Percentiles rank a stretch among this genome's conserved stretches.
These are phyloP conservation scores for Telfairia occidentalis DNA, from an alignment of 331 rosid species.

Conservation along the genomic window DNA sequence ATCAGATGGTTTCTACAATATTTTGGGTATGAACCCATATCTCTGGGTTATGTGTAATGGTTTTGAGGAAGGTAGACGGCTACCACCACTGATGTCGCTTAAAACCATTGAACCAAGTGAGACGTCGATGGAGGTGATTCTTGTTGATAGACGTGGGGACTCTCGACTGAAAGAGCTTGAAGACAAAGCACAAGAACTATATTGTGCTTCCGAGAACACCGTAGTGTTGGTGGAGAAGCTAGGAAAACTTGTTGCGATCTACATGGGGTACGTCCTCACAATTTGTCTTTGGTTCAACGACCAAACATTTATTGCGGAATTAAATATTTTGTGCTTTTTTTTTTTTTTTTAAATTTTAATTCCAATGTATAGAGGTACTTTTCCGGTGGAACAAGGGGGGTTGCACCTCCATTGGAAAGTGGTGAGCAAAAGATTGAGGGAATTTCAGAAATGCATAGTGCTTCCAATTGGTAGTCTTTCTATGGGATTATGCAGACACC, in stretches of 20 bases:
- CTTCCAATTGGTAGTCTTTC: constrained; percentile 85
- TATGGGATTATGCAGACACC: constrained; percentile 85
- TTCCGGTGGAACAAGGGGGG: constrained; percentile 74
- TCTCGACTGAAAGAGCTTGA: constrained; percentile 75
- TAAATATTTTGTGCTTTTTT: background rate
- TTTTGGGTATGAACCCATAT: constrained; percentile 95
- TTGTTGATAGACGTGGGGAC: constrained; percentile 58
- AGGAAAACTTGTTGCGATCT: constrained; percentile 83
- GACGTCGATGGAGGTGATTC: constrained; percentile 78
- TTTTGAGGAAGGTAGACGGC: constrained; percentile 42
- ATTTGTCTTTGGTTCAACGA: background rate
- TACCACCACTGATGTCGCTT: constrained; percentile 63
- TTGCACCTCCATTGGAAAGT: constrained; percentile 75
- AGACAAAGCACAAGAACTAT: constrained; percentile 74
- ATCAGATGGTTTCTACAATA: constrained; percentile 86
- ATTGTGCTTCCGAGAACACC: constrained; percentile 54
- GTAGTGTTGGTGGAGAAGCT: constrained; percentile 66
- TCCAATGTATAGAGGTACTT: constrained; percentile 51
- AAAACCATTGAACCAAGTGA: constrained; percentile 51
- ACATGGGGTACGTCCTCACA: constrained; percentile 64
- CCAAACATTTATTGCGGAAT: background rate
- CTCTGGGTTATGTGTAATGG: constrained; percentile 91
- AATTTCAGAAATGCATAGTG: constrained; percentile 66
- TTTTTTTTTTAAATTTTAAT: constrained; percentile 10
- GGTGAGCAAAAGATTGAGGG: constrained; percentile 69